Evolutionary conservation across 495 filamentous ascomycete species (phyloP), one percentile per base, ranked within the genome.

Genomic region (Daldinia loculata): DNA sequence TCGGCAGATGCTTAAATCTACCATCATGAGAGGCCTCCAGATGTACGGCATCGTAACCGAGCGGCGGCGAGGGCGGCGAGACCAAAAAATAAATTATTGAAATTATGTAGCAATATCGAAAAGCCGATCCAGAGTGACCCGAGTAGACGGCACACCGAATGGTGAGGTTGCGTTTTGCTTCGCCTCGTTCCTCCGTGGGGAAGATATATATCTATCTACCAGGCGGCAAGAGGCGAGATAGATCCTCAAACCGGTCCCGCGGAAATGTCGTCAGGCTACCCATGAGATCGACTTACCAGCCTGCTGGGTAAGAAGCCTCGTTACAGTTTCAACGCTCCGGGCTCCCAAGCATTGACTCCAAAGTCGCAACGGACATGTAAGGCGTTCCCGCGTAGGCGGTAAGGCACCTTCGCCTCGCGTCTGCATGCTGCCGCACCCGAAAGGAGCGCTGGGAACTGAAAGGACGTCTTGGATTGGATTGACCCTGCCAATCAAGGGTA

Each of bases 341-440:
- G 29, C 30, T 56, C 53, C 64, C 56, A 56, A 43, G 61, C 61
- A 57, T 51, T 61, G 51, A 63, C 60, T 63, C 43, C 56, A 60
- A 51, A 68, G 61, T 64, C 48, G 66, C 19, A 66, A 53, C 30
- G 48, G 61, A 24, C 30, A 61, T 66, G 45, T 63, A 73, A 61
- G 66, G 61, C 66, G 70, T 66, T 73, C 32, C 66, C 70, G 66
- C 52, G 65, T 61, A 68, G 41, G 57, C 62, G 70, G 70, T 73
- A 73, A 58, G 65, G 70, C 65, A 72, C 70, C 61, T 53, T 73
- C 70, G 70, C 70, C 70, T 73, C 65, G 62, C 70, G 65, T 69
- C 70, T 73, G 70, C 70, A 69, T 69, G 65, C 56, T 73, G 70
- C 70, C 61, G 70, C 57, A 66, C 61, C 70, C 70, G 65, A 73